A percentile compares a stretch with the other conserved stretches of the same genome.
phyloP scores from a whole-genome alignment of 768 basidiomycete species.

The Trametes maxima region DNA sequence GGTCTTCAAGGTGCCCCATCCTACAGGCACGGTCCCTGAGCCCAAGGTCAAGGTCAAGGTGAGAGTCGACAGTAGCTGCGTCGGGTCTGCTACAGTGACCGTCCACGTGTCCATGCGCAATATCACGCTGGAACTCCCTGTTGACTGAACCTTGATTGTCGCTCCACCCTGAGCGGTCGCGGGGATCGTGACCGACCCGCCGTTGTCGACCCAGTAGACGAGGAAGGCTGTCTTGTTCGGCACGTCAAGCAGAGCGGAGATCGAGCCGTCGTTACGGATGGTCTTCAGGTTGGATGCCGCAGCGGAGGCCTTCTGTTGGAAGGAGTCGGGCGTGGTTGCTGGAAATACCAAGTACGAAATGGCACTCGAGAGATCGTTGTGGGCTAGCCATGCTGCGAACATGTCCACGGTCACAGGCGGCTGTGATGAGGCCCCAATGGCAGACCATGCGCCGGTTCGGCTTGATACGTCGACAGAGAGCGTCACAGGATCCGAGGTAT shows the following conservation, averaged over 20 bases:
- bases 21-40: slow-evolving; percentile 25
- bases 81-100: slow-evolving; percentile 65
- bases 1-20: slow-evolving; percentile 32
- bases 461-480: slow-evolving; percentile 44
- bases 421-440: slow-evolving; percentile 61
- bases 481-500: slow-evolving; percentile 33
- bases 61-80: slow-evolving; percentile 48
- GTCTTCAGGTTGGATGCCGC: slow-evolving; percentile 35
- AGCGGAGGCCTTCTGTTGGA: slow-evolving; percentile 39
- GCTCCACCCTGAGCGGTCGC: slow-evolving; percentile 28
- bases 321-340: slow-evolving; percentile 41
- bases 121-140: slow-evolving; percentile 47
- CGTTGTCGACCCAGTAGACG: slow-evolving; percentile 55
- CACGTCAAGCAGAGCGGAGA: slow-evolving; percentile 55
- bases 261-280: slow-evolving; percentile 47
- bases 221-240: slow-evolving; percentile 43
- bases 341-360: slow-evolving; percentile 58
- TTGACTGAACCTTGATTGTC: slow-evolving; percentile 38
- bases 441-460: slow-evolving; percentile 58
- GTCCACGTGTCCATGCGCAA: slow-evolving; percentile 44
- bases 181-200: slow-evolving; percentile 46
- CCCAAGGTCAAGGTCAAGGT: slow-evolving; percentile 41
- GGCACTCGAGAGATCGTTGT: slow-evolving; percentile 36
- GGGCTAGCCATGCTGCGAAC: slow-evolving; percentile 57
- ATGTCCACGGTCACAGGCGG: slow-evolving; percentile 56